Evolutionary conservation across 75 land plant species (phyloP).

Genomic region (Gnetum montanum): DNA sequence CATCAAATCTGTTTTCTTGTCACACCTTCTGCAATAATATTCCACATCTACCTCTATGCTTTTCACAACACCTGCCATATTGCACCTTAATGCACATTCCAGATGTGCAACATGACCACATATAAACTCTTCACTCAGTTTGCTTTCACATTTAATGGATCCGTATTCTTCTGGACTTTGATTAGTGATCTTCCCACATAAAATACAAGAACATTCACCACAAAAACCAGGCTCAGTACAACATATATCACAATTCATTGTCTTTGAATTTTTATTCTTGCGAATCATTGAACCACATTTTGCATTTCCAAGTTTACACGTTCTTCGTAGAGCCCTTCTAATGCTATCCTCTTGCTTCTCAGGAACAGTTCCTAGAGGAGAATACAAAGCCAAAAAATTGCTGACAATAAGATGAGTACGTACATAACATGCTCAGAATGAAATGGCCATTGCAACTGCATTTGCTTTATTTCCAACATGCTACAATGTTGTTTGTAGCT

Average conservation of each 20-base stretch:
- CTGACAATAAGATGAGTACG: no score
- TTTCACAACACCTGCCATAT: conserved; percentile 71
- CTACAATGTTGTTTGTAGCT: no score
- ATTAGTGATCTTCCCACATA: conserved; percentile 42
- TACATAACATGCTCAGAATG: no score
- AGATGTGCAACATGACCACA: conserved; percentile 82
- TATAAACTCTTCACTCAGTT: conserved; percentile 19
- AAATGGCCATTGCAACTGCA: no score
- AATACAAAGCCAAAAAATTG: no score
- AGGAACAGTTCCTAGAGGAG: no score
- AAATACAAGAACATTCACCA: conserved; percentile 69
- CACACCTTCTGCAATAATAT: conserved; percentile 82
- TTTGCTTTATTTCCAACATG: no score
- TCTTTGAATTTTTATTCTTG: neutral
- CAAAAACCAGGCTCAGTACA: conserved; percentile 66
- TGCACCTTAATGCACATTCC: conserved; percentile 52
- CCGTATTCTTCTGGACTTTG: conserved; percentile 24
- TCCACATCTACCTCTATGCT: conserved; percentile 63
- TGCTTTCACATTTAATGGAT: conserved; percentile 48
- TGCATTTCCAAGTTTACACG: conserved; percentile 42
- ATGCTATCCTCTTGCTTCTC: no score
- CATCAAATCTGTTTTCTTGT: conserved; percentile 49
- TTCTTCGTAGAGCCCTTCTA: no score
- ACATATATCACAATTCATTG: conserved; percentile 63
- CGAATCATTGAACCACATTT: conserved; percentile 14